Base-by-base conservation (phyloP, 345 rosid genomes). In the Brassica rapa region DNA sequence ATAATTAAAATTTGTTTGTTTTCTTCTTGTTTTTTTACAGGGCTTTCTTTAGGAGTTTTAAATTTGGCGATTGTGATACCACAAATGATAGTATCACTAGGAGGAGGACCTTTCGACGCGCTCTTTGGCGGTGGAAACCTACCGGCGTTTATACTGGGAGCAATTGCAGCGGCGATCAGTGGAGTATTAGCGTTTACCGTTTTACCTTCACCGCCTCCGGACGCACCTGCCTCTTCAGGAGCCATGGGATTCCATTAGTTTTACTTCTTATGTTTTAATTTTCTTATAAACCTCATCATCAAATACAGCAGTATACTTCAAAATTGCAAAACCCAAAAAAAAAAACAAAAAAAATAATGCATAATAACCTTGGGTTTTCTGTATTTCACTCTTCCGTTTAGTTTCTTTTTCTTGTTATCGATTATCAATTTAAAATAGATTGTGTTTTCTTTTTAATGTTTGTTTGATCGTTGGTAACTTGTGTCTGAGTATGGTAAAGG, bases 21-120 rank as follows among this genome's bases (percentile, higher is more conserved):
- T 15, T 4, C 10, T 16, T 53, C 53, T 23, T 72, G 8, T 12
- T 9, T 19, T 19, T 30, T 19, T 5, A 4, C 64, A 94, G 97
- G 97, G 24, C 97, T 94, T 75, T 90, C 98, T 0, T 51, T 92
- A 69, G 97, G 97, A 16, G 89, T 94, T 69, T 82, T 94, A 15
- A 94, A 94, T 84, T 79, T 90, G 43, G 88, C 93, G 3, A 88
- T 94, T 7, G 95, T 91, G 29, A 43, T 91, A 53, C 98, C 98
- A 8, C 97, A 94, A 68, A 75, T 74, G 79, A 75, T 75, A 16
- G 24, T 80, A 46, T 70, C 77, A 76, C 53, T 66, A 1, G 68
- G 73, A 57, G 46, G 49, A 8, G 67, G 76, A 21, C 80, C 55
- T 5, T 21, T 75, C 3, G 72, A 76, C 27, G 71, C 62, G 0